Evolutionary conservation across 305 asterid genomes (phyloP), one percentile per base, ranked within the genome.

Genomic region (Solanum hybrid): DNA sequence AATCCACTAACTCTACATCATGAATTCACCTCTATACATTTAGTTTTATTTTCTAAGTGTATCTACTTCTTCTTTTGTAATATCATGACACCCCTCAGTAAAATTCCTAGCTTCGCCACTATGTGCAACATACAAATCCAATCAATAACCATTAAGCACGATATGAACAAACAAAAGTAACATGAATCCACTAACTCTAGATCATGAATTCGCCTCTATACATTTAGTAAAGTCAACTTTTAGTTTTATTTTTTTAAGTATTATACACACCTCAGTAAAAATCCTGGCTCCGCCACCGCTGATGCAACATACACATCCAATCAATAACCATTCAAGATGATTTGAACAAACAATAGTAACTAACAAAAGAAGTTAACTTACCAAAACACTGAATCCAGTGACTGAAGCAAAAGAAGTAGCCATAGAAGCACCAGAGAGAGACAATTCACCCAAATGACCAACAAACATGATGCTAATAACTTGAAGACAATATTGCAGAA

Each of bases 341-440:
- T 31, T 33, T 18, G 14, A 76, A 34, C 83, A 34, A 34, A 8
- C 86, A 79, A 36, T 36, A 79, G 85, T 74, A 3, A 29, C 29
- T n/a, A 80, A 6, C 34, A 37, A 80, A 80, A n/a, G 64, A 80
- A 24, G 11, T 37, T 80, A 80, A 80, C 16, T 79, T 80, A 80
- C 86, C 86, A 80, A n/a, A 37, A 80, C 86, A 37, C 64, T 80
- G 64, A 80, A 80, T 80, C 97, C 97, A 12, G 97, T 93, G 78
- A 95, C 97, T 67, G 96, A 93, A 34, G 96, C 97, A 77, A 95
- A 95, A 51, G 97, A 94, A 87, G 95, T 93, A 91, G 97, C 97
- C 96, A 95, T 95, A 33, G 97, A 95, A 16, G 97, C 97, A 31
- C 96, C 97, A 83, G 97, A 92, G 16, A 95, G 96, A 87, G 96